Base-by-base conservation (phyloP, 75 land plant species). In the Selaginella tamariscina region DNA sequence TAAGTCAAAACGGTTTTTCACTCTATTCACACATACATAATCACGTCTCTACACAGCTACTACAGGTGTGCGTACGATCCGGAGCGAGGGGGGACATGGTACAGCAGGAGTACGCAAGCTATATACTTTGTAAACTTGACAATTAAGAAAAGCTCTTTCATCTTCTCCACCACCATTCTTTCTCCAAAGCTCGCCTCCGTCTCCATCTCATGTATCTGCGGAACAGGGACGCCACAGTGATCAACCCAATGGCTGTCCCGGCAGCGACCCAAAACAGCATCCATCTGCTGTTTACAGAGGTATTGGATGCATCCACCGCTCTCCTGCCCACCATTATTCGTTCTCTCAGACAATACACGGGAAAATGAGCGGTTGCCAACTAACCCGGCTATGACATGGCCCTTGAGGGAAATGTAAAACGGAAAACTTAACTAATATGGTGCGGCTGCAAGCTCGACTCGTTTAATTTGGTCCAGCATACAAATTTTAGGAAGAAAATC, bases 111-210 rank as follows among this genome's bases (percentile, higher is more conserved):
- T 39, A 5, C 15, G 49, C 49, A 39, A 39, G 15, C 11, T 39
- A 15, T 5, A 5, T 39, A 5, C 49, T 39, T 15, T 39, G 49
- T 39, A 39, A 5, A 39, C n/a, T 39, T 5, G 15, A 39, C 49
- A 39, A 39, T 5, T 15, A 39, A 5, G 49, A 39, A 15, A 15
- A 39, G 49, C 11, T n/a, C 11, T 39, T 5, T 39, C 49, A 39
- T 39, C 49, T 39, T 15, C 49, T 39, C 49, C 49, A 39, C 49
- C 49, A 39, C 49, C 49, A 39, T 39, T 39, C 49, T 39, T 39
- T 39, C 49, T 39, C 49, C 49, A 39, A 15, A 39, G 49, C 49
- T 39, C 49, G 5, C 49, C 49, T 39, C 49, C 49, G 49, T 5
- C 49, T 5, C 49, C 49, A 39, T 39, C 49, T 39, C 49, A n/a